Evolutionary conservation across 2,329 filamentous ascomycete genomes (phyloP).

Genomic region (Macrophomina pseudophaseolina): DNA sequence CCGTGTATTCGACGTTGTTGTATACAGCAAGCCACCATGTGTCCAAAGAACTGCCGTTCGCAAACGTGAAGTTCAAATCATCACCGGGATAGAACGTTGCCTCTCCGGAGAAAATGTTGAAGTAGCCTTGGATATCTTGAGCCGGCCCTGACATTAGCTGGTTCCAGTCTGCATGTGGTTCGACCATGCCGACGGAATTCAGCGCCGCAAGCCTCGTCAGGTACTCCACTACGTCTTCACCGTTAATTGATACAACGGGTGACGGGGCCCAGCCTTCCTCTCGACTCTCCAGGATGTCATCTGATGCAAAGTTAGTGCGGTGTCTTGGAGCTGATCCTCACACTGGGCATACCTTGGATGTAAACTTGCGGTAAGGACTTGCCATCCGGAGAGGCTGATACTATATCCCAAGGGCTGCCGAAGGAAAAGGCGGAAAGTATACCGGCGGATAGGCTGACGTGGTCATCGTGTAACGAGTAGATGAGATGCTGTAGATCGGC

Average conservation of each 20-base stretch:
- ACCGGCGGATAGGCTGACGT: conserved; percentile 36
- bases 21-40: conserved; percentile 34
- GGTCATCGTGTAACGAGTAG: conserved; percentile 39
- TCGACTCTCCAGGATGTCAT: neutral
- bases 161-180: conserved; percentile 52
- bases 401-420: conserved; percentile 35
- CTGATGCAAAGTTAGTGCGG: neutral
- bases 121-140: conserved; percentile 35
- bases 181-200: conserved; percentile 45
- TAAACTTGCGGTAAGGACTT: conserved; percentile 39
- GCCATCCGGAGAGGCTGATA: conserved; percentile 35
- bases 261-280: conserved; percentile 27
- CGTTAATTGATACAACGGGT: conserved; percentile 32
- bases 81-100: conserved; percentile 33
- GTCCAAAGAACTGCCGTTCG: conserved; percentile 30
- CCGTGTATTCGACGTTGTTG: conserved; percentile 31
- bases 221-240: conserved; percentile 34
- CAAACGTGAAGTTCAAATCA: conserved; percentile 39
- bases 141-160: conserved; percentile 33
- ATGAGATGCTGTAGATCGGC: conserved; percentile 42
- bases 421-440: conserved; percentile 38
- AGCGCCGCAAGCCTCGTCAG: conserved; percentile 32
- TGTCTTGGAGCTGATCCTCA: no score
- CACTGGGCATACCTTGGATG: conserved; percentile 32
- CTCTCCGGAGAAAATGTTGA: conserved; percentile 34